Evolutionary conservation across 2,329 filamentous ascomycete species (phyloP).

Genomic region (Claviceps purpurea): DNA sequence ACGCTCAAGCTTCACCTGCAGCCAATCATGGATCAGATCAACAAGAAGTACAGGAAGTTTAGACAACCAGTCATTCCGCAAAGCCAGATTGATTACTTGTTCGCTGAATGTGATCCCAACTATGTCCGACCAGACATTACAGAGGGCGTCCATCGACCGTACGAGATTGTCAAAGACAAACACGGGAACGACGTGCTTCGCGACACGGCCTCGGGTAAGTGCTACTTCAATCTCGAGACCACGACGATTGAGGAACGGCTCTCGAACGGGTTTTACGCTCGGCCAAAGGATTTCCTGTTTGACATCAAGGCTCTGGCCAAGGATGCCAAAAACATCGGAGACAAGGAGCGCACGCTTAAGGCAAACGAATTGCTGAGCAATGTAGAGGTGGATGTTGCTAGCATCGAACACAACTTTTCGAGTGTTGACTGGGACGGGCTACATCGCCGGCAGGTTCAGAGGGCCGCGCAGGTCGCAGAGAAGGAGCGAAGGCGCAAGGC

Average conservation of each 20-base stretch:
- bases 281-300: slow-evolving; percentile 75
- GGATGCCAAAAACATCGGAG: slow-evolving; percentile 71
- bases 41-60: slow-evolving; percentile 79
- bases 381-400: slow-evolving; percentile 82
- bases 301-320: slow-evolving; percentile 78
- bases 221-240: slow-evolving; percentile 90
- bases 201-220: slow-evolving; percentile 65
- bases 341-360: slow-evolving; percentile 69
- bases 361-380: slow-evolving; percentile 87
- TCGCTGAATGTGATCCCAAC: slow-evolving; percentile 68
- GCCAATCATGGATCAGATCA: slow-evolving; percentile 95
- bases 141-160: slow-evolving; percentile 52
- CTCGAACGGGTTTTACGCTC: slow-evolving; percentile 90
- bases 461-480: slow-evolving; percentile 45
- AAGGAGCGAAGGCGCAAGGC: slow-evolving; percentile 50
- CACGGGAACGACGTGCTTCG: slow-evolving; percentile 64
- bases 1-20: slow-evolving; percentile 79
- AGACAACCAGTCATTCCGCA: slow-evolving; percentile 67
- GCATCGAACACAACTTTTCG: slow-evolving; percentile 54
- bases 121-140: slow-evolving; percentile 46
- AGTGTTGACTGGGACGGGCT: slow-evolving; percentile 71
- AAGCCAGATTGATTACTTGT: slow-evolving; percentile 63
- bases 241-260: slow-evolving; percentile 90
- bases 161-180: slow-evolving; percentile 65
- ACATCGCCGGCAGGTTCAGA: slow-evolving; percentile 57